Evolutionary conservation across 306 rosid species (phyloP), one percentile per base, ranked within the genome.

Genomic region (Castanea mollissima): DNA sequence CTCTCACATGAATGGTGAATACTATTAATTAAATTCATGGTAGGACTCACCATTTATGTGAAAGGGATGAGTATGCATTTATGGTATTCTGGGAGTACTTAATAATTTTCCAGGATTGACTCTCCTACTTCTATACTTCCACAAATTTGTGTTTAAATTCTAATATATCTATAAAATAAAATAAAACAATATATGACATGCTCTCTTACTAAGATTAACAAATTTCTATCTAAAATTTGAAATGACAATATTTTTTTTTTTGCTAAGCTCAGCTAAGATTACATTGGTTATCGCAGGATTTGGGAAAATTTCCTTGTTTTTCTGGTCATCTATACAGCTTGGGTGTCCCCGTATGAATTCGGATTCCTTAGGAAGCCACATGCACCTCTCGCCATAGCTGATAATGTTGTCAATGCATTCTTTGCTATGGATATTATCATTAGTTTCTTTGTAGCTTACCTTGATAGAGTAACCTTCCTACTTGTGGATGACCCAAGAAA

Each of bases 291-390:
- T 77, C 68, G 74, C 87, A 96, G 98, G 89, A 11, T 79, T 76
- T 96, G 98, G 99, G 89, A 91, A 73, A 87, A 91, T 55, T 91
- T 87, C 58, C 93, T 96, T 5, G 82, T 96, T 57, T 62, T 83
- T 82, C 86, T 96, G 65, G 99, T 93, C 14, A 55, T 88, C 70
- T 96, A 96, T 71, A 91, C 99, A 20, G 98, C 97, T 19, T 96
- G 99, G 99, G 98, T 88, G 13, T 96, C 99, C 13, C 98, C 99
- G 2, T 93, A 93, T 41, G 99, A 96, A 79, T 93, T 96, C 18
- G 99, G 98, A 18, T 96, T 96, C 78, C 91, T 90, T 1, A 74
- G 52, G 62, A 89, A 89, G 74, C 98, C 97, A 38, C 65, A 74
- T 58, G 76, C 73, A n/a, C 93, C 93, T 0, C 94, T 96, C 44